Conservation (phyloP, 2,329 filamentous ascomycete species). For the Aspergillus pseudoterreus region DNA sequence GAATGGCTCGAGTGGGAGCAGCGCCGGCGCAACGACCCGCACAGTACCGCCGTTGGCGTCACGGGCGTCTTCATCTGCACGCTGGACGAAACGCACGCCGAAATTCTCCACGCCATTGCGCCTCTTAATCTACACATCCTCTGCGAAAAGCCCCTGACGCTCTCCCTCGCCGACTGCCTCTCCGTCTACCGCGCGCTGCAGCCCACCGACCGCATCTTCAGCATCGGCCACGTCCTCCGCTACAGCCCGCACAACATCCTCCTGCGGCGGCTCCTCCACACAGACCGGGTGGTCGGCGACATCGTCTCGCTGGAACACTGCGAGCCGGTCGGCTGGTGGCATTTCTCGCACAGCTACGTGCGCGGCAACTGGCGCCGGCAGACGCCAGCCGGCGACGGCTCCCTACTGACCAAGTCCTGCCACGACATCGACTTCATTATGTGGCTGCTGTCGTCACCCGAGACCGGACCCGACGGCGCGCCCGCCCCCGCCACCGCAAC, state of each 20-base stretch:
- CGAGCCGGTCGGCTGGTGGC: slow-evolving; percentile 95
- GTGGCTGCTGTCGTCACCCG: slow-evolving; percentile 81
- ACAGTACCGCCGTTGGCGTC: slow-evolving; percentile 43
- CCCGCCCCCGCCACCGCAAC: slow-evolving; percentile 29
- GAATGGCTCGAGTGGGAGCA: slow-evolving; percentile 73
- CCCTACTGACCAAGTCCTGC: slow-evolving; percentile 88
- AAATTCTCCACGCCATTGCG: slow-evolving; percentile 72
- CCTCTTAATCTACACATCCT: slow-evolving; percentile 73
- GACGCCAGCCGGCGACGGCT: slow-evolving; percentile 66
- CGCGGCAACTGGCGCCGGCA: slow-evolving; percentile 89
- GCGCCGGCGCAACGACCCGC: slow-evolving; percentile 46
- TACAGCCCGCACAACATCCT: slow-evolving; percentile 92
- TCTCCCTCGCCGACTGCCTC: slow-evolving; percentile 72
- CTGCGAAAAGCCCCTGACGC: slow-evolving; percentile 92
- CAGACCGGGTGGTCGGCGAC: slow-evolving; percentile 75
- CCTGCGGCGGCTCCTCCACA: slow-evolving; percentile 71
- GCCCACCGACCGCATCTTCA: slow-evolving; percentile 58
- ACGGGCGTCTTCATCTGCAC: slow-evolving; percentile 71
- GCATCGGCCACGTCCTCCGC: slow-evolving; percentile 87
- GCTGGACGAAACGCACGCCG: slow-evolving; percentile 81
- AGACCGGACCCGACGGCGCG: slow-evolving; percentile 26
- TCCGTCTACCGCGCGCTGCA: slow-evolving; percentile 54
- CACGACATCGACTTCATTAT: slow-evolving; percentile 92
- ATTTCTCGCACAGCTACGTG: slow-evolving; percentile 88
- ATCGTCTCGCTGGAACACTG: slow-evolving; percentile 84